Base-by-base conservation (phyloP, 2,329 filamentous ascomycete genomes). In the Ramichloridium luteum region DNA sequence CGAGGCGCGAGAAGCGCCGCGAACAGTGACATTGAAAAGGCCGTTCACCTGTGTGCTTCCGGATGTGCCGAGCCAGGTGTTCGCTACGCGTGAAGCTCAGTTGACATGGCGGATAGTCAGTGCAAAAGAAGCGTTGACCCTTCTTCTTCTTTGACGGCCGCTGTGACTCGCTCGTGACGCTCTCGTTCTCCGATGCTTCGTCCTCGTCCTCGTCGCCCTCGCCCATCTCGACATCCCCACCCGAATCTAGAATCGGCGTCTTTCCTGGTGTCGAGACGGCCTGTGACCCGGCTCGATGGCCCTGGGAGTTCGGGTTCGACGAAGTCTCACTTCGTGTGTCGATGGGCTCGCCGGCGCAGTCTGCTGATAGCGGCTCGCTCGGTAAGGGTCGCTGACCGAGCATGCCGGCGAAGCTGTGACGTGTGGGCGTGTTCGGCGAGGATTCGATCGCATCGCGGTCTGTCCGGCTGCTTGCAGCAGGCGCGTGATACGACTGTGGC, bases 21-120 rank as follows among this genome's bases (percentile, higher is more conserved):
- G 80, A 83, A 58, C 90, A 98, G 57, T 96, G 90, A 46, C 90
- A 98, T 57, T 92, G 81, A 49, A 96, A 98, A 0, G 90, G 90
- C 16, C 90, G 77, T 62, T 98, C 90, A 32, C 90, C 90, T 1
- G 90, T 98, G 51, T 98, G 90, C 71, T 96, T 96, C 48, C 85
- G 75, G 47, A 98, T 96, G 51, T 98, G 90, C 31, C 90, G 73
- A 11, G 88, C 88, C 38, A 98, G 59, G 63, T 98, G 90, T 55
- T 98, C 90, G 51, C 88, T 96, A 40, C 90, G 69, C 0, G 90
- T 96, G 54, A 98, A 98, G 57, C 85, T 94, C 36, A 98, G 58
- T 49, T 79, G 86, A 58, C 90, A 98, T 3, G 86, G 86, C 15
- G 88, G 88, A 47, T 84, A 96, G 17, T 93, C 85, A 3, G 80